These are phyloP conservation scores for Scutellaria galericulata DNA, from an alignment of 257 asterid species.

Conservation along the genomic window DNA sequence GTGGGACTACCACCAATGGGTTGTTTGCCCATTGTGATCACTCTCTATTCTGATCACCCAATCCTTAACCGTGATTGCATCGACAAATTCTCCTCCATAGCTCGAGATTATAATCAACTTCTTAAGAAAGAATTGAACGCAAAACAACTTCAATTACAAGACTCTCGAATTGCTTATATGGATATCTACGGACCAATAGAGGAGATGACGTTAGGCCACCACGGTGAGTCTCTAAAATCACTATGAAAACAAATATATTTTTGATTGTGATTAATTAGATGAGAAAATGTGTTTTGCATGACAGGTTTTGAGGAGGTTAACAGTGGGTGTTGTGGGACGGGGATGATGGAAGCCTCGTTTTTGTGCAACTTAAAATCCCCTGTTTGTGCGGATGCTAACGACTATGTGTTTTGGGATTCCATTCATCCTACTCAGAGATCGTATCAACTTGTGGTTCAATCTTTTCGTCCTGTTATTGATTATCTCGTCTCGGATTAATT, in stretches of 20 bases:
- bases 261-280: neutral
- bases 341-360: constrained; percentile 56
- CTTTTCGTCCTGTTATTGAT: constrained; percentile 51
- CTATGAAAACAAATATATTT: too few species aligned
- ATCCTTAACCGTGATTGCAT: constrained; percentile 50
- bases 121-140: constrained; percentile 47
- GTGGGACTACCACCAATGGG: constrained; percentile 83
- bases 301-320: constrained; percentile 64
- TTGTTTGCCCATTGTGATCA: constrained; percentile 69
- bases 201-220: constrained; percentile 47
- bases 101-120: constrained; percentile 54
- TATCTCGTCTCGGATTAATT: constrained; percentile 35
- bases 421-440: constrained; percentile 70
- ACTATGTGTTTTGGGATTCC: constrained; percentile 74
- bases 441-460: constrained; percentile 44
- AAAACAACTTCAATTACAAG: constrained; percentile 29
- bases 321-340: constrained; percentile 87
- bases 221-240: constrained; percentile 45
- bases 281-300: neutral
- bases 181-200: constrained; percentile 50
- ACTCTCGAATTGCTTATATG: constrained; percentile 54
- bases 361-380: constrained; percentile 55
- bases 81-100: constrained; percentile 41
- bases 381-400: constrained; percentile 55
- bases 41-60: constrained; percentile 42